phyloP scores from a whole-genome alignment of 108 stramenopile species.

The Skeletonema costatum region DNA sequence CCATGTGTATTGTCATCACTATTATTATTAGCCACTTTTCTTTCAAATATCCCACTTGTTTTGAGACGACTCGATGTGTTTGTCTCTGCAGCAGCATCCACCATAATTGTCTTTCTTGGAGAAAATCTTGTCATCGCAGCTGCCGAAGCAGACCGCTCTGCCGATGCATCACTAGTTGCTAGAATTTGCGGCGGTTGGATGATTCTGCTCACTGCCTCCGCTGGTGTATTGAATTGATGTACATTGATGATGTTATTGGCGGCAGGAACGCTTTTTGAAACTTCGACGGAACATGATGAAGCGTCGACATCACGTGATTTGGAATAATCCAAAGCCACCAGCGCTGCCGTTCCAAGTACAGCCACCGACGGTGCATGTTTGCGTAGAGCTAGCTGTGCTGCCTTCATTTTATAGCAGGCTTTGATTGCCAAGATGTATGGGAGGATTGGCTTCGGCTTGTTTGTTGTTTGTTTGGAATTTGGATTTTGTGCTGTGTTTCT shows the following conservation, averaged over 20 bases:
- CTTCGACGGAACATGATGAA: background rate
- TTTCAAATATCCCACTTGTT: background rate
- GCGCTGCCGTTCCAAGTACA: background rate
- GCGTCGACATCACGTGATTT: background rate
- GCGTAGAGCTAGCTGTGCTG: background rate
- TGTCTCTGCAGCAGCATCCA: background rate
- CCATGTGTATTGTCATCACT: background rate
- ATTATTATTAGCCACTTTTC: background rate
- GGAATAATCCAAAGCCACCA: background rate
- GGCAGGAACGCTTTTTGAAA: background rate
- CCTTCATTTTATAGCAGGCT: background rate
- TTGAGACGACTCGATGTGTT: background rate
- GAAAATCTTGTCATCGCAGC: constrained; percentile 11
- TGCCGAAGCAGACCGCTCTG: constrained; percentile 22
- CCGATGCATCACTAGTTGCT: constrained; percentile 39
- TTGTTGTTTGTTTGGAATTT: too few species aligned
- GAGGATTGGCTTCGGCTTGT: too few species aligned
- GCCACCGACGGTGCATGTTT: background rate
- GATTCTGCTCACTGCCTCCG: background rate
- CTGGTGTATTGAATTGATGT: background rate
- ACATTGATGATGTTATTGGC: background rate
- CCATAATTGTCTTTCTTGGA: background rate
- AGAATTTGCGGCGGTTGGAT: constrained; percentile 7
- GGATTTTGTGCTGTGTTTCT: too few species aligned
- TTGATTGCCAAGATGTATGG: too few species aligned